A percentile compares a stretch with the other conserved stretches of the same genome.
These are phyloP conservation scores for sunflower (Helianthus annuus) DNA, from an alignment of 129 eudicot genomes.

Conservation along the genomic window HanXRQr2.0-SUNRISE NC_035435.2:123124548-123125047, in stretches of 20 bases:
- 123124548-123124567: conserved; percentile 42
- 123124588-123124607: conserved; percentile 53
- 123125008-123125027: conserved; percentile 29
- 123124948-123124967: conserved; percentile 54
- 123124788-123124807: conserved; percentile 40
- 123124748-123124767: conserved; percentile 32
- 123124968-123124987: conserved; percentile 40
- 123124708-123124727: conserved; percentile 39
- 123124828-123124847: conserved; percentile 46
- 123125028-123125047: conserved; percentile 29
- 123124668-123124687: not conserved
- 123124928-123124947: conserved; percentile 44
- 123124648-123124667: not conserved
- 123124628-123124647: conserved; percentile 27
- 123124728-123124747: conserved; percentile 28
- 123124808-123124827: conserved; percentile 55
- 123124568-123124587: conserved; percentile 28
- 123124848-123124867: not conserved
- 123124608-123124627: conserved; percentile 31
- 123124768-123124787: conserved; percentile 37
- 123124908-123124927: conserved; percentile 46
- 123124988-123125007: conserved; percentile 34
- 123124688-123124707: conserved; percentile 19
- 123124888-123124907: conserved; percentile 53
- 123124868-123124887: not conserved